phyloP scores from a whole-genome alignment of 441 rosid species.

The Euphorbia celastroides region DNA sequence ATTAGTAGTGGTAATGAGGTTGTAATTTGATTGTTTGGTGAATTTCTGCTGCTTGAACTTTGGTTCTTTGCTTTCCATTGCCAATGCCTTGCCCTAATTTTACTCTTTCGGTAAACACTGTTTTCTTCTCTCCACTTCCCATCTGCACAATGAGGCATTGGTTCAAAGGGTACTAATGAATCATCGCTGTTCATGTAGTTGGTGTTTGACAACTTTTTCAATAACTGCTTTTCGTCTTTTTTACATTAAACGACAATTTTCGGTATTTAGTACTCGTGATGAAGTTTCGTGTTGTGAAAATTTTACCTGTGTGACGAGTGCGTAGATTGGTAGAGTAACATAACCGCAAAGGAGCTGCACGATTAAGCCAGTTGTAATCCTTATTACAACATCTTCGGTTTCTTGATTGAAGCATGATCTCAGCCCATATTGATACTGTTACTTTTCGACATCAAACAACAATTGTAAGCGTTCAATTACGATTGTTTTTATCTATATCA shows the following conservation, averaged over 20 bases:
- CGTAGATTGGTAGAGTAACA: slow-evolving; percentile 23
- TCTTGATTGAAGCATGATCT: slow-evolving; percentile 23
- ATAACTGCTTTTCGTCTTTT: too few species aligned
- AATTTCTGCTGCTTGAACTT: slow-evolving; percentile 1
- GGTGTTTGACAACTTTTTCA: too few species aligned
- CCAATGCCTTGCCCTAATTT: slow-evolving; percentile 22
- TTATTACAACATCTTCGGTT: slow-evolving; percentile 11
- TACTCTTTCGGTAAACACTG: slow-evolving; percentile 15
- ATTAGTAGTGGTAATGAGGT: not conserved
- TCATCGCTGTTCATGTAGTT: too few species aligned
- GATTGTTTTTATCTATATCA: too few species aligned
- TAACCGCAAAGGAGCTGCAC: slow-evolving; percentile 26
- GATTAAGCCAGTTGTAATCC: slow-evolving; percentile 14
- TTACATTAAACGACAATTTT: too few species aligned
- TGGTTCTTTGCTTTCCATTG: slow-evolving; percentile 17
- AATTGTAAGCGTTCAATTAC: too few species aligned
- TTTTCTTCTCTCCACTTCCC: slow-evolving; percentile 23
- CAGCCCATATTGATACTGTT: slow-evolving; percentile 20
- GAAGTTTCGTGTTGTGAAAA: too few species aligned
- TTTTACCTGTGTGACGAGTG: slow-evolving; percentile 19
- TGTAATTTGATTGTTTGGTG: not conserved
- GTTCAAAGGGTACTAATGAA: too few species aligned
- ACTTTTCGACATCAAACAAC: not conserved
- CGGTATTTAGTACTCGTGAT: too few species aligned
- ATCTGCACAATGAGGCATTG: slow-evolving; percentile 8